A percentile compares a stretch with the other conserved stretches of the same genome.
Evolutionary conservation across 106 monocot species (phyloP).

Genomic region (Platanthera zijinensis): DNA sequence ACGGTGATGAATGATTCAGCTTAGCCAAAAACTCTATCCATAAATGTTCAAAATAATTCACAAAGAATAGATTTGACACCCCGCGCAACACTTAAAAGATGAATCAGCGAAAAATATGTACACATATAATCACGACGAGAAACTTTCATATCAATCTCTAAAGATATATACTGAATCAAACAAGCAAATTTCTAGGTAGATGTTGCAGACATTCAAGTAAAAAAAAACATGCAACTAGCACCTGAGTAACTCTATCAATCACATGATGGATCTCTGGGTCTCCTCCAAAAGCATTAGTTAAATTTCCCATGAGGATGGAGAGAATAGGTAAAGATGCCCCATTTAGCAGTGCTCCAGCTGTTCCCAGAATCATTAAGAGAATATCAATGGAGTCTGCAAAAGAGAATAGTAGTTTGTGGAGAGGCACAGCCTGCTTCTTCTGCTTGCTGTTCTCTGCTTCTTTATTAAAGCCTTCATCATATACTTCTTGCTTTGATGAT

Average conservation of each 20-base stretch:
- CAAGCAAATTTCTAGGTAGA: no score
- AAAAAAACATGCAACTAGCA: background rate
- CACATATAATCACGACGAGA: no score
- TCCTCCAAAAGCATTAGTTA: slow-evolving; percentile 29
- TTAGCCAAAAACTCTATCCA: no score
- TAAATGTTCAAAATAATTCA: no score
- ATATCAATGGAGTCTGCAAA: slow-evolving; percentile 38
- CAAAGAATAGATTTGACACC: no score
- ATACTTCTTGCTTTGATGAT: background rate
- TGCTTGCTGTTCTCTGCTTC: background rate
- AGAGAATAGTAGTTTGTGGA: slow-evolving; percentile 30
- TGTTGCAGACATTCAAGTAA: no score
- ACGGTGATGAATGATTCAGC: no score
- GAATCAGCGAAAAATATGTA: no score
- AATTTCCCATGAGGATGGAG: slow-evolving; percentile 28
- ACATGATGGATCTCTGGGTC: slow-evolving; percentile 14
- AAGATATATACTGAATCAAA: no score
- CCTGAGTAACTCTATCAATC: slow-evolving; percentile 30
- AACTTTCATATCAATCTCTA: no score
- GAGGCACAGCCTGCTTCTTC: slow-evolving; percentile 10
- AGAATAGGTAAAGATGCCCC: slow-evolving; percentile 34
- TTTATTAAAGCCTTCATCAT: background rate
- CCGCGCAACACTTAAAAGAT: no score
- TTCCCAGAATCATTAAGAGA: slow-evolving; percentile 37
- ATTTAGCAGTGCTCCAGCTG: slow-evolving; percentile 27